Evolutionary conservation across 1,284 basidiomycete species (phyloP), one percentile per base, ranked within the genome.

Genomic region (Vanrija humicola): DNA sequence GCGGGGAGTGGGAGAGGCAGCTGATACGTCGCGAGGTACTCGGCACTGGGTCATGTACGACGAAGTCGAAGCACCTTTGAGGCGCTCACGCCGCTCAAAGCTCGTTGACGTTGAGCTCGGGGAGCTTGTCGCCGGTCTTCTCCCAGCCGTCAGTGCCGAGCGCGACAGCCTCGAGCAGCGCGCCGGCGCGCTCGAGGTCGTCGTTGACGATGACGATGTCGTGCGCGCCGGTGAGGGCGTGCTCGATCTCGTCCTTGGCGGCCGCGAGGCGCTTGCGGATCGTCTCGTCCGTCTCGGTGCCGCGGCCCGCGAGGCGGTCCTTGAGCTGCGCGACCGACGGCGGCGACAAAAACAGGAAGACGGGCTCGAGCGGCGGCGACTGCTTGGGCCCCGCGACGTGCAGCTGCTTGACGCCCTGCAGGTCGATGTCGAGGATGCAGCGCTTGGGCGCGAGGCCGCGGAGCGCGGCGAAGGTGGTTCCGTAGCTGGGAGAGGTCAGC

Each of bases 341-440:
- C 0, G 95, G 95, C 0, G 90, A 86, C 68, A 99, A 84, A 78
- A 99, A 99, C 64, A 97, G 83, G 78, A 87, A 97, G 60, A 97
- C 82, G 7, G 94, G 90, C 66, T 89, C 82, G 43, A 98, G 79
- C 50, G 84, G 77, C 0, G 80, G 73, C 61, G 65, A 88, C 54
- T 72, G 79, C 52, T 83, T 75, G 0, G 68, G 67, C 25, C 72
- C 73, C 84, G 81, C 79, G 29, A 81, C 76, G 73, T 92, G 93
- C 69, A 98, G 87, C 75, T 93, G 87, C 62, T 85, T 86, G 55
- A 97, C 90, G 52, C 93, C 93, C 89, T 96, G 93, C 14, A 91
- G 87, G 72, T 99, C 95, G 63, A 99, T 98, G 74, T 99, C 95
- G 44, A 99, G 83, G 52, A 99, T 86, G 72, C 95, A 98, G 15